Percentiles rank a stretch among this genome's conserved stretches.
Evolutionary conservation across 2,329 filamentous ascomycete genomes (phyloP).

Genomic region (Scedosporium dehoogii): DNA sequence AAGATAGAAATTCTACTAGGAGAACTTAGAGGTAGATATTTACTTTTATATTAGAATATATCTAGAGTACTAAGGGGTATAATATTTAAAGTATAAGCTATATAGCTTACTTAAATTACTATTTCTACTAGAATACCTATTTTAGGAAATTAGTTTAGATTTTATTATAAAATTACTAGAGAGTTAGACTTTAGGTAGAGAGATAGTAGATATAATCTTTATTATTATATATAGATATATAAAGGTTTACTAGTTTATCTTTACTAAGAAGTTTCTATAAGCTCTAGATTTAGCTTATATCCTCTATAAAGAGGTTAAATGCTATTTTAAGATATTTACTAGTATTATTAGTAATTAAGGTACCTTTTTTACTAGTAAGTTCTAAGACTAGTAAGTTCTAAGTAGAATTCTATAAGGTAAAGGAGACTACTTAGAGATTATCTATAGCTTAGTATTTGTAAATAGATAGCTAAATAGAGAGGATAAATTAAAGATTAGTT

Average conservation of each 20-base stretch:
- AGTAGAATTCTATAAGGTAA: background rate
- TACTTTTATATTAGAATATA: too few species aligned
- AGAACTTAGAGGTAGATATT: too few species aligned
- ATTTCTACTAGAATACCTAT: background rate
- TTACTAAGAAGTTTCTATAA: background rate
- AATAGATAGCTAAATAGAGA: background rate
- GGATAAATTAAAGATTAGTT: background rate
- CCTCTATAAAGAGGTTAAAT: background rate
- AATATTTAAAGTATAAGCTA: background rate
- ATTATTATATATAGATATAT: background rate
- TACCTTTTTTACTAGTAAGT: background rate
- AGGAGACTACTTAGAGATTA: background rate
- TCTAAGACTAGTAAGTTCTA: too few species aligned
- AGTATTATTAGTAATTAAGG: background rate
- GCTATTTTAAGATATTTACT: background rate
- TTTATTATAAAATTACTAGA: background rate
- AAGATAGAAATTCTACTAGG: too few species aligned
- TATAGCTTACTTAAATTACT: background rate
- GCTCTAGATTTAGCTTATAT: background rate
- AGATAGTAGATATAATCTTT: background rate
- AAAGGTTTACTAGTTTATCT: background rate
- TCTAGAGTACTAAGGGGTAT: too few species aligned
- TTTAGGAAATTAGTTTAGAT: background rate
- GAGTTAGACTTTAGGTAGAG: background rate
- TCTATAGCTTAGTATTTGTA: background rate